Conservation (phyloP, 768 basidiomycete species). For the Kwoniella newhampshirensis region DNA sequence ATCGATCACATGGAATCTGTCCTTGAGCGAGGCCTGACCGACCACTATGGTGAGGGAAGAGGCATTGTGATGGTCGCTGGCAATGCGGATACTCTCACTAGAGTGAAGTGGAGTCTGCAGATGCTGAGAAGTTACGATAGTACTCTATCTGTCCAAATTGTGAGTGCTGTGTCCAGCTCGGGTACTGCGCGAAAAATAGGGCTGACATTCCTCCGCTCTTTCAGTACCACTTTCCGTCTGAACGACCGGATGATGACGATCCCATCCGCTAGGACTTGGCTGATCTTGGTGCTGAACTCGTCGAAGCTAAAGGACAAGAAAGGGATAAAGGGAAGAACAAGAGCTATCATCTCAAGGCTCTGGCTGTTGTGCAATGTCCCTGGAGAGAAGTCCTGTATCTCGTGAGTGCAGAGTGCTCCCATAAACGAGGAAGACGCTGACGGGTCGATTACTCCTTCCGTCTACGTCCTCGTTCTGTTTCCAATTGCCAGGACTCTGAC, state of each 20-base stretch:
- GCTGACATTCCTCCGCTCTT: not conserved
- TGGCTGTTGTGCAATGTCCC: slow-evolving; percentile 50
- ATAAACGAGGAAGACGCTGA: no score
- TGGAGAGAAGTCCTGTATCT: slow-evolving; percentile 56
- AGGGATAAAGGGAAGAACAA: slow-evolving; percentile 52
- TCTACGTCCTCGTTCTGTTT: no score
- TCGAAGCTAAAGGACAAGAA: slow-evolving; percentile 46
- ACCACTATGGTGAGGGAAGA: slow-evolving; percentile 43
- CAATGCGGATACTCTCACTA: slow-evolving; percentile 52
- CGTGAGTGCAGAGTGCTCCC: slow-evolving; percentile 34
- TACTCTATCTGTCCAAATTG: slow-evolving; percentile 47
- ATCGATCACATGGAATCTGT: slow-evolving; percentile 47
- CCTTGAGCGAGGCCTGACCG: slow-evolving; percentile 19
- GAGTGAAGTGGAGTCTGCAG: slow-evolving; percentile 42
- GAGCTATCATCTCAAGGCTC: slow-evolving; percentile 51
- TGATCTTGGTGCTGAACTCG: slow-evolving; percentile 58
- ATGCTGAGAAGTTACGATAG: slow-evolving; percentile 40
- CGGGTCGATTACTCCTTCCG: no score
- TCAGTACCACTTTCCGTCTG: slow-evolving; percentile 55
- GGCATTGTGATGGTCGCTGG: slow-evolving; percentile 58
- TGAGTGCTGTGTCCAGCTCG: slow-evolving; percentile 16
- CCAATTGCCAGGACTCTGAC: slow-evolving; percentile 41
- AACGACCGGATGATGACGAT: slow-evolving; percentile 48
- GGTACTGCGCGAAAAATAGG: not conserved
- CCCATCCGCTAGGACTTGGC: slow-evolving; percentile 56